phyloP scores from a whole-genome alignment of 306 rosid genomes.

The Fagus crenata region DNA sequence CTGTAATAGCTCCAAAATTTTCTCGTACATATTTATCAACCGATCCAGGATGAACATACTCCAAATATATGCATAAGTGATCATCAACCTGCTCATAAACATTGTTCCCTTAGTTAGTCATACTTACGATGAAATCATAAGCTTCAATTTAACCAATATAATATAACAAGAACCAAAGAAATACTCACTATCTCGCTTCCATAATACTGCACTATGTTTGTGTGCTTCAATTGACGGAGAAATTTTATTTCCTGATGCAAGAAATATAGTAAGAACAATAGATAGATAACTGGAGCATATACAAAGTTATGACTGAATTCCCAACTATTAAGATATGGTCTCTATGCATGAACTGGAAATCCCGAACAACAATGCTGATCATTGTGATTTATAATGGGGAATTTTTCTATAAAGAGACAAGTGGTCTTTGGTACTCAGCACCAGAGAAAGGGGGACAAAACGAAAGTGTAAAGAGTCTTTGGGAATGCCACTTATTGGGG shows the following conservation, averaged over 20 bases:
- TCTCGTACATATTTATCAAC: constrained; percentile 87
- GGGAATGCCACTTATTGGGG: constrained; percentile 4
- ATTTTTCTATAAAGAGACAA: not conserved
- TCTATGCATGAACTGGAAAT: not conserved
- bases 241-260: constrained; percentile 79
- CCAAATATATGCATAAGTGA: constrained; percentile 81
- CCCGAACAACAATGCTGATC: not conserved
- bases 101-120: constrained; percentile 6
- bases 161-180: constrained; percentile 22
- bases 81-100: constrained; percentile 58
- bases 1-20: constrained; percentile 92
- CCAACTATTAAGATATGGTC: not conserved
- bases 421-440: not conserved
- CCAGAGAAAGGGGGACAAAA: not conserved
- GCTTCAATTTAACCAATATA: constrained; percentile 12
- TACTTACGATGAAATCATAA: constrained; percentile 1
- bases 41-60: constrained; percentile 93
- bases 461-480: not conserved
- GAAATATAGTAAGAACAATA: constrained; percentile 24
- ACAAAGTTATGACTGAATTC: not conserved
- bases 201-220: constrained; percentile 82
- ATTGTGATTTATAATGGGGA: not conserved
- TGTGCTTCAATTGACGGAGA: constrained; percentile 70
- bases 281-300: not conserved
- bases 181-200: constrained; percentile 82